phyloP scores from a whole-genome alignment of 2,329 filamentous ascomycete genomes.

The Pyrenophora graminea region DNA sequence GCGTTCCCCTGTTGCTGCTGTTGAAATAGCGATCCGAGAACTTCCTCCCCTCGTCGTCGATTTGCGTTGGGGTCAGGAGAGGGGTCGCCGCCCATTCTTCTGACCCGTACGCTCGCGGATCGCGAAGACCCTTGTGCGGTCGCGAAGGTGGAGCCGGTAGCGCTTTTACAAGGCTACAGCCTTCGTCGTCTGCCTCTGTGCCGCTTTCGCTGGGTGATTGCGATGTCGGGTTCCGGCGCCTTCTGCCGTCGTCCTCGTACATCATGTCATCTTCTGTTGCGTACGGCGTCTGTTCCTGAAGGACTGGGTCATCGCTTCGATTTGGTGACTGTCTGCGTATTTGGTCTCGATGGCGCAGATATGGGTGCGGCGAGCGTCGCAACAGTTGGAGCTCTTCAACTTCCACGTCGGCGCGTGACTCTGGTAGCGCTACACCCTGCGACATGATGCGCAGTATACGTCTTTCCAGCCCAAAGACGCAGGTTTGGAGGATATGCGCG shows the following conservation, averaged over 20 bases:
- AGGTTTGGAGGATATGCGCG: not conserved
- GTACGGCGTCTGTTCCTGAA: slow-evolving; percentile 20
- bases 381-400: slow-evolving; percentile 41
- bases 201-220: slow-evolving; percentile 77
- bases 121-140: slow-evolving; percentile 77
- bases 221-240: slow-evolving; percentile 33
- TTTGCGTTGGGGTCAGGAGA: slow-evolving; percentile 52
- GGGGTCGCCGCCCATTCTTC: slow-evolving; percentile 44
- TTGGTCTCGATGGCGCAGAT: slow-evolving; percentile 39
- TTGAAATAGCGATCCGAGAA: slow-evolving; percentile 46
- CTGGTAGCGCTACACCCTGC: slow-evolving; percentile 17
- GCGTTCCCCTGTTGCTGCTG: slow-evolving; percentile 20
- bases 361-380: slow-evolving; percentile 47
- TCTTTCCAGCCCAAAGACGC: not conserved
- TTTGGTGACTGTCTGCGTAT: slow-evolving; percentile 26
- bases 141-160: slow-evolving; percentile 77
- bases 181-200: slow-evolving; percentile 93
- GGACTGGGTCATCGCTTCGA: not conserved
- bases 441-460: slow-evolving; percentile 6
- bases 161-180: slow-evolving; percentile 73
- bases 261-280: slow-evolving; percentile 23
- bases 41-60: slow-evolving; percentile 53
- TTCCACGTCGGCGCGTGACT: slow-evolving; percentile 24
- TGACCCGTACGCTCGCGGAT: slow-evolving; percentile 45
- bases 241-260: slow-evolving; percentile 34